Evolutionary conservation across 2,329 filamentous ascomycete genomes (phyloP), one percentile per base, ranked within the genome.

Genomic region (Hypomyces perniciosus): DNA sequence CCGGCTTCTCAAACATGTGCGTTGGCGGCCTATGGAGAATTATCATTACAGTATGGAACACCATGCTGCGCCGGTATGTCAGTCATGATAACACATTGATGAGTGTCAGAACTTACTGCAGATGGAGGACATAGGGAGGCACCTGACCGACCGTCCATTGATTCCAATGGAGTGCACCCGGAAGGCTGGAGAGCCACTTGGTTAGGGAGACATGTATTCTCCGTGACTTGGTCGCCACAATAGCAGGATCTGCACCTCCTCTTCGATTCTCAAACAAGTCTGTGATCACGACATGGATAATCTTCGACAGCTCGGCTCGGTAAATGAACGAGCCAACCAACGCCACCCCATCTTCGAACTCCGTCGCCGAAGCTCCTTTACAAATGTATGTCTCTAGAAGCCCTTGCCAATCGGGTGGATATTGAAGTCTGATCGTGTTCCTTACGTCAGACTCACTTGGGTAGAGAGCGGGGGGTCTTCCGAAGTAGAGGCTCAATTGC

Each of bases 41-140:
- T 20, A 76, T 76, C 72, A 77, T 75, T 44, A 70, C 68, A 1
- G 74, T 76, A 51, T 77, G 74, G 54, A 76, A 77, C 12, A 72
- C 58, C 68, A 78, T 74, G 54, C 65, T 68, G 27, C 12, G 33
- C 7, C 8, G 8, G 20, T 8, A 12, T 33, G 53, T 66, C 37
- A 65, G 57, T 30, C 44, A 34, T 27, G 28, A 13, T 33, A 8
- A 39, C 38, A 6, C 38, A 37, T n/a, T 31, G 6, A 27, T 35
- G 8, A 10, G 27, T 29, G 12, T 4, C 35, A 5, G 28, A 40
- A 60, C 65, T 60, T 56, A 68, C 65, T 77, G 74, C 35, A 77
- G 62, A 56, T 76, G 72, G 38, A 77, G 68, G 1, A 78, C 71
- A 29, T 71, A 70, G 3, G 70, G 65, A 3, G 72, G 71, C 4